Conservation (phyloP, 176 grass and related monocot species). For the Oryza longistaminata region DNA sequence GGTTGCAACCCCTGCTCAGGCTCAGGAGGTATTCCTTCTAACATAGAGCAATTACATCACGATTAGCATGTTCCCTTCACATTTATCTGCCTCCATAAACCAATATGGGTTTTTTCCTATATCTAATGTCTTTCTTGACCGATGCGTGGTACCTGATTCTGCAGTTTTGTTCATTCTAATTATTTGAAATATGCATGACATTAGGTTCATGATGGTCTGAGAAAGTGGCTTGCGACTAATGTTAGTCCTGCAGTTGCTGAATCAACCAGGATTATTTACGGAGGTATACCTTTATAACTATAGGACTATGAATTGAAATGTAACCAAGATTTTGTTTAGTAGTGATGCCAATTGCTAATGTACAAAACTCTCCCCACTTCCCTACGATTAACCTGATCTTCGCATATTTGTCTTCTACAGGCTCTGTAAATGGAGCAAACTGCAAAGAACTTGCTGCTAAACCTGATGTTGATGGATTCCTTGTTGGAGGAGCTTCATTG, state of each 20-base stretch:
- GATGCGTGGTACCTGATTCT: not conserved
- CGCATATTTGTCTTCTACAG: conserved; percentile 29
- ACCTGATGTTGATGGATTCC: conserved; percentile 74
- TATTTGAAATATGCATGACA: not conserved
- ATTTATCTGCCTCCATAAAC: conserved; percentile 4
- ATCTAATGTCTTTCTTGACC: not conserved
- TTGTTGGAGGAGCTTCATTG: conserved; percentile 81
- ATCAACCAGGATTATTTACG: conserved; percentile 84
- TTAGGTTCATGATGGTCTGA: conserved; percentile 76
- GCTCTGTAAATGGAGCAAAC: conserved; percentile 77
- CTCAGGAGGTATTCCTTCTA: conserved; percentile 63
- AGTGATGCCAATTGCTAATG: not conserved
- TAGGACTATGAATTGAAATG: not conserved
- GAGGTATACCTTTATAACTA: conserved; percentile 51
- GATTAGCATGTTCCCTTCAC: not conserved
- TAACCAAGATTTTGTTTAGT: not conserved
- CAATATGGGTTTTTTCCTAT: not conserved
- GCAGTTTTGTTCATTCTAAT: not conserved
- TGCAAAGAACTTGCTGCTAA: conserved; percentile 63
- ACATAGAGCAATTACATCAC: not conserved
- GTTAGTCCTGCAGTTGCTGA: conserved; percentile 66
- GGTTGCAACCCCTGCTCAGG: conserved; percentile 81
- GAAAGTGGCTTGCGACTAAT: conserved; percentile 68
- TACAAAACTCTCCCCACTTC: not conserved
- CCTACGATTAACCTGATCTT: not conserved